These are phyloP conservation scores for Fusarium annulatum DNA, from an alignment of 2,329 filamentous ascomycete species.

Conservation along the genomic window DNA sequence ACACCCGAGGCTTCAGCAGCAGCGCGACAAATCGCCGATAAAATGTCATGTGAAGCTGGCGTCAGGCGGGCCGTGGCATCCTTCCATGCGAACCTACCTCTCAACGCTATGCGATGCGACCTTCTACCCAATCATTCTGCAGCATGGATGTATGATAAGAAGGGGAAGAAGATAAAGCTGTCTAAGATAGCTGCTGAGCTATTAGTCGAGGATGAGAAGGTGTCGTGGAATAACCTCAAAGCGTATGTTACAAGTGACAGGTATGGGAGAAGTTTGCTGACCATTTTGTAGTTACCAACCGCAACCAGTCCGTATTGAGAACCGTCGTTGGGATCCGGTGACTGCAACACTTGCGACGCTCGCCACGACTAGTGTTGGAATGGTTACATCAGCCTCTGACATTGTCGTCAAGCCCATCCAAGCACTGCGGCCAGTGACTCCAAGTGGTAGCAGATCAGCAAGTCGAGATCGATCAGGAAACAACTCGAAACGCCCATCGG, in stretches of 20 bases:
- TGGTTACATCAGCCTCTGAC: slow-evolving; percentile 21
- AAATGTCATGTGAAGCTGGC: slow-evolving; percentile 31
- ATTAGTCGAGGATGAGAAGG: slow-evolving; percentile 6
- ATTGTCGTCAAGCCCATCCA: slow-evolving; percentile 29
- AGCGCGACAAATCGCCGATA: slow-evolving; percentile 8
- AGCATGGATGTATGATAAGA: slow-evolving; percentile 20
- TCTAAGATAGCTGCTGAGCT: slow-evolving; percentile 33
- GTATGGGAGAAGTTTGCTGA: background rate
- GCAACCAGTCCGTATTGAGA: slow-evolving; percentile 18
- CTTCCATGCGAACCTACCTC: slow-evolving; percentile 39
- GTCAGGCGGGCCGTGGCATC: slow-evolving; percentile 34
- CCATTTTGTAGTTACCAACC: background rate
- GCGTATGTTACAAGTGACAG: background rate
- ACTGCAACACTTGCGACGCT: slow-evolving; percentile 19
- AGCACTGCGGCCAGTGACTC: background rate
- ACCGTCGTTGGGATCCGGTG: slow-evolving; percentile 34
- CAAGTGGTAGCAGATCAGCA: accelerated
- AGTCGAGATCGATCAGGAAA: accelerated
- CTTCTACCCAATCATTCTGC: slow-evolving; percentile 8
- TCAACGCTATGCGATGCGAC: slow-evolving; percentile 33
- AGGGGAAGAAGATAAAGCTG: slow-evolving; percentile 6
- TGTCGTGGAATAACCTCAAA: slow-evolving; percentile 24
- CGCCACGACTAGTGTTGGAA: slow-evolving; percentile 2
- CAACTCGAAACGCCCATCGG: accelerated
- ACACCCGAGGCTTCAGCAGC: slow-evolving; percentile 13